phyloP scores from a whole-genome alignment of 257 asterid genomes.

The Thymus quinquecostatus region DNA sequence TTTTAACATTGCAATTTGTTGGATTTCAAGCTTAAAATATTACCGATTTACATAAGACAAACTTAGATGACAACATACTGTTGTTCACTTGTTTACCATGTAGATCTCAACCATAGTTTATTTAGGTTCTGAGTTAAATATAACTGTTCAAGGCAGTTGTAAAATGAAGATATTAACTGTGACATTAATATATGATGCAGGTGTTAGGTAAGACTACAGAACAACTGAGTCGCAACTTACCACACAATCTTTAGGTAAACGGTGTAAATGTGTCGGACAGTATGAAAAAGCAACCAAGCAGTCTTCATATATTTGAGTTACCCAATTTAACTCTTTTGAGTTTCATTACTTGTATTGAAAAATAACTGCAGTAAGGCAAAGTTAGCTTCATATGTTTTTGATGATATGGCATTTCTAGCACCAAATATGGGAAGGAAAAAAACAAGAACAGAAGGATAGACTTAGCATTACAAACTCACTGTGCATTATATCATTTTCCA shows the following conservation, averaged over 20 bases:
- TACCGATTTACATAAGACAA: neutral
- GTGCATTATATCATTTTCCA: neutral
- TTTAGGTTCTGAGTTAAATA: neutral
- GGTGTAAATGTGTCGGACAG: neutral
- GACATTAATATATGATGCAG: constrained; percentile 13
- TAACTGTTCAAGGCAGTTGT: neutral
- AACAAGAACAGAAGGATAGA: neutral
- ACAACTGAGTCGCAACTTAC: neutral
- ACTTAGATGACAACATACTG: neutral
- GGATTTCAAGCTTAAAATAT: neutral
- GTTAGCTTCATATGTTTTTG: neutral
- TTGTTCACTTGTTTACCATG: neutral
- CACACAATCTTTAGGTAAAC: constrained; percentile 1
- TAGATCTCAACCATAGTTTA: neutral
- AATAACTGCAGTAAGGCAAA: neutral
- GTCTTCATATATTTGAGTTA: neutral
- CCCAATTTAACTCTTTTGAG: neutral
- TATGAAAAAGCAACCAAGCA: neutral
- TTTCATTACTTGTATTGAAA: neutral
- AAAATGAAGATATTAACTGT: neutral
- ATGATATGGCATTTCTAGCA: neutral
- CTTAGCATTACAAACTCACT: neutral
- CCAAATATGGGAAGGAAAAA: neutral
- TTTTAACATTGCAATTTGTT: neutral
- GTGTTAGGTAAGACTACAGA: constrained; percentile 22